phyloP scores from a whole-genome alignment of 306 rosid genomes.

The Cucumis melo region DNA sequence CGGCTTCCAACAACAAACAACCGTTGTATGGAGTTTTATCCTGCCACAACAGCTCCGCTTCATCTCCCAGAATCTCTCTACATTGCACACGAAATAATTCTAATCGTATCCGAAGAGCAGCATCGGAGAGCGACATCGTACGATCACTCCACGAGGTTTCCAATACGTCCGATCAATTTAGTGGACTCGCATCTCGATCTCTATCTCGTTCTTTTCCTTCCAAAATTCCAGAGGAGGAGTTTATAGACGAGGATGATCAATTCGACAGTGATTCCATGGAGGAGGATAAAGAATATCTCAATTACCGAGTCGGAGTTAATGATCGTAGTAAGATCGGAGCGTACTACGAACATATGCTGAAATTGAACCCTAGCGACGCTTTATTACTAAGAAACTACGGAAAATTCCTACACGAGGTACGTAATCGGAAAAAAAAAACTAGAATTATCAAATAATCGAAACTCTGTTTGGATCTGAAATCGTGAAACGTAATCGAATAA shows the following conservation, averaged over 20 bases:
- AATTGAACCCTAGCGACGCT: conserved; percentile 59
- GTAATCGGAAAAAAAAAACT: conserved; percentile 14
- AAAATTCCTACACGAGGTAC: conserved; percentile 80
- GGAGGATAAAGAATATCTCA: neutral
- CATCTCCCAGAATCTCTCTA: conserved; percentile 29
- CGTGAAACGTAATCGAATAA: neutral
- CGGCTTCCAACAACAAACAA: conserved; percentile 26
- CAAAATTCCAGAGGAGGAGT: conserved; percentile 20
- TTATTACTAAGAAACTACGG: conserved; percentile 74
- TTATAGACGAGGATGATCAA: neutral
- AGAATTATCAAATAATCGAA: neutral
- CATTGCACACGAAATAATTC: conserved; percentile 8
- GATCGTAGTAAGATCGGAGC: conserved; percentile 43
- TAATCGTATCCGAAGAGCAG: conserved; percentile 15
- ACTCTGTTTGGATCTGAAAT: neutral
- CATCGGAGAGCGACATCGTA: conserved; percentile 19
- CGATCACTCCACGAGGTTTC: conserved; percentile 6
- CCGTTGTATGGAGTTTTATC: conserved; percentile 19
- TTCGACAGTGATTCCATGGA: neutral
- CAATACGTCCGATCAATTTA: neutral
- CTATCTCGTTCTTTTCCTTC: conserved; percentile 4
- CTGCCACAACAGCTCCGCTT: conserved; percentile 8
- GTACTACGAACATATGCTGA: conserved; percentile 53
- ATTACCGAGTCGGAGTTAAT: conserved; percentile 15
- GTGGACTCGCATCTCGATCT: conserved; percentile 9